Base-by-base conservation (phyloP, 306 rosid genomes). In the Purshia tridentata region DNA sequence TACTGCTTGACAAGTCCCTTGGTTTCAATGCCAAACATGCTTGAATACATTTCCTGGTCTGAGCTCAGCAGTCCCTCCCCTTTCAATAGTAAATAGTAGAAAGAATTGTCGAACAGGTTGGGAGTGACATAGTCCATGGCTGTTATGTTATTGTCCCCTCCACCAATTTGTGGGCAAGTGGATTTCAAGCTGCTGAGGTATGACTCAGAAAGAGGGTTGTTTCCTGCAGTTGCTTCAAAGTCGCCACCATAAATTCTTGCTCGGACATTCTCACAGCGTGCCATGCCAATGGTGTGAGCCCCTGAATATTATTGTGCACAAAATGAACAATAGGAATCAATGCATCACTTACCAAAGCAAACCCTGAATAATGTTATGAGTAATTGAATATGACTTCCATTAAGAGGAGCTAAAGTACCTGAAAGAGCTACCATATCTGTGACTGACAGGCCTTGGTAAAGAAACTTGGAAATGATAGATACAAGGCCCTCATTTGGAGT, bases 231-330 rank as follows among this genome's bases (percentile, higher is more conserved):
- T 57, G 76, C 51, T 77, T 54, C 81, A 0, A 77, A 89, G 47
- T 84, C 91, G 0, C 67, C 67, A 18, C 90, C 88, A 1, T 94
- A 89, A 16, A 94, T 86, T 66, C 97, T 84, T 54, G 81, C 18
- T 49, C 95, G 62, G 77, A 86, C 86, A 73, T 52, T 91, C 47
- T 81, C 54, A 72, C 98, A 94, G 69, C 85, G 72, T 6, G 97
- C 95, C 89, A 82, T 68, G 49, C 98, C 98, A 19, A 94, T 94
- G 0, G 97, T 91, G 90, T 94, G 98, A n/a, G 97, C 86, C 70
- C 98, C 98, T 94, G 84, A 19, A 80, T 35, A 70, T 22, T 42
- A 51, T 53, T 46, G 46, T 8, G 35, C 60, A 57, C 14, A 59
- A 9, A 22, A 61, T 61, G 35, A 53, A 4, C 51, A 29, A 37